These are phyloP conservation scores for Abelmoschus esculentus DNA, from an alignment of 345 rosid species.

Conservation along the genomic window DNA sequence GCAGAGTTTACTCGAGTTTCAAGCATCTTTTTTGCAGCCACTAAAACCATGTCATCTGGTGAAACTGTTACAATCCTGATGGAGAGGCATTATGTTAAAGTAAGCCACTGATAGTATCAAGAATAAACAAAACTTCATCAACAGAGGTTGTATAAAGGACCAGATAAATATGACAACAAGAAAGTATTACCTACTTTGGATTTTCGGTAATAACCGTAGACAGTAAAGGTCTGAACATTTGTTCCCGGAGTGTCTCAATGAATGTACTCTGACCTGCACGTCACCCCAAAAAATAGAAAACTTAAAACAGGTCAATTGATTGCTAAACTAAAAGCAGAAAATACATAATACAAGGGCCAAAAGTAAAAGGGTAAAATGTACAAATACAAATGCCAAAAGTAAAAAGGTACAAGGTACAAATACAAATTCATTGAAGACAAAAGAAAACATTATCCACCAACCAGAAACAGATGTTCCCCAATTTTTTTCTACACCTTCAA, in stretches of 20 bases:
- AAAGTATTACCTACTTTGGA: conserved; percentile 95
- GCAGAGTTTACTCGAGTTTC: conserved; percentile 69
- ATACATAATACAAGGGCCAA: neutral
- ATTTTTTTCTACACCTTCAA: conserved; percentile 93
- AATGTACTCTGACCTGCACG: conserved; percentile 72
- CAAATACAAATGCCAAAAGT: no score
- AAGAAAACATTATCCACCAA: conserved; percentile 21
- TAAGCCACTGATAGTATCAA: conserved; percentile 6
- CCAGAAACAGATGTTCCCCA: conserved; percentile 87
- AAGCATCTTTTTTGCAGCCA: conserved; percentile 77
- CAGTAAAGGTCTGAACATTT: conserved; percentile 87
- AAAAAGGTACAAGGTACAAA: no score
- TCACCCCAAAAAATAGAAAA: conserved; percentile 5
- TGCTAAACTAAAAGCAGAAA: neutral
- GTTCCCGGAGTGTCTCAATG: conserved; percentile 82
- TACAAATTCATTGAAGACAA: neutral
- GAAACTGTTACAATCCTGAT: conserved; percentile 78
- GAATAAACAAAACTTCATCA: neutral
- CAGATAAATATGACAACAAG: conserved; percentile 14
- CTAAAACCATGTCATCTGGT: conserved; percentile 73
- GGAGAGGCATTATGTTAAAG: conserved; percentile 19
- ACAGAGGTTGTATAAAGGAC: neutral
- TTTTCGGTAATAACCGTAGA: conserved; percentile 80
- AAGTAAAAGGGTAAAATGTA: neutral
- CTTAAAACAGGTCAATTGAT: neutral